Evolutionary conservation across 306 rosid species (phyloP), one percentile per base, ranked within the genome.

Genomic region (Inga leiocalycina): DNA sequence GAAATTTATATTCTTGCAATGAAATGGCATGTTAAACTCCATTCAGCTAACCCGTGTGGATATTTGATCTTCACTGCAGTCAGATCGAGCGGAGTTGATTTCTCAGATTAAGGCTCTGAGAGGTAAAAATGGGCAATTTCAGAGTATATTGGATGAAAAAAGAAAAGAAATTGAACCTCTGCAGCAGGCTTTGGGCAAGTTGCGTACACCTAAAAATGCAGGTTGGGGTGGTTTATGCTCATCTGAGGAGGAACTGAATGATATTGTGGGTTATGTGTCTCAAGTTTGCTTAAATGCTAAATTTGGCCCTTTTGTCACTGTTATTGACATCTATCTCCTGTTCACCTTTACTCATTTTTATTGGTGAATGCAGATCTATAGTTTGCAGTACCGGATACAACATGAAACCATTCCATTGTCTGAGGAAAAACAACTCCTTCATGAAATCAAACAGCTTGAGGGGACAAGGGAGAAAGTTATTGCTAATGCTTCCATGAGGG

Each of bases 391-490:
- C 90, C 91, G 85, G 75, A 71, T 97, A 54, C 99, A 97, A 76
- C 99, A 97, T 13, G 99, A 97, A 88, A 97, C 97, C 88, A 97
- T 97, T 84, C 89, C 97, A 0, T 84, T 97, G 85, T 7, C 89
- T 1, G 99, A 97, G 91, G 99, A 97, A 85, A 97, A 94, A 86
- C 94, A 89, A 85, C 48, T 97, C 71, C 91, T 97, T 80, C 93
- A 92, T 77, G 99, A 97, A 76, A 97, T 97, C 72, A 97, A 91
- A 84, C 97, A 91, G 83, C 97, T 97, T 77, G 99, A 97, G 85
- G 93, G 92, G 75, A 97, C 99, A 61, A 91, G 98, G 91, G 93
- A 89, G 57, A 87, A 92, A 64, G 99, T 97, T 83, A 32, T 91
- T 77, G 97, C 98, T 41, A 92, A 94, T 85, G 95, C 93, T 80